Evolutionary conservation across 179 eudicot genomes (phyloP).

Genomic region (Heliamphora pulchella): DNA sequence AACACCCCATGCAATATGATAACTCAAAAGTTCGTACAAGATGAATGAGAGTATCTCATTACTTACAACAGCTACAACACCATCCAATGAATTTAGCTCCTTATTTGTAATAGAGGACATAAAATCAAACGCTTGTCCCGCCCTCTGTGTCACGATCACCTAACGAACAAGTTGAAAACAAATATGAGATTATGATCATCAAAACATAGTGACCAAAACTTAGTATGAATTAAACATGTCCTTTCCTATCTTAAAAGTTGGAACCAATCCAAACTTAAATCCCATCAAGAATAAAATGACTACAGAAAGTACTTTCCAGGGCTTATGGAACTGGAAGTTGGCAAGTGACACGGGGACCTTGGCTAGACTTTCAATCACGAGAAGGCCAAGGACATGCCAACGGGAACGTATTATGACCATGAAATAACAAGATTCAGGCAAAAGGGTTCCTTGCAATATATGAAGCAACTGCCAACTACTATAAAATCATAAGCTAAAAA

Average conservation of each 20-base stretch:
- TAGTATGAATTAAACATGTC: background rate
- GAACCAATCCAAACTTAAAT: background rate
- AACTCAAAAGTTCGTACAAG: slow-evolving; percentile 11
- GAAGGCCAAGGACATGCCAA: background rate
- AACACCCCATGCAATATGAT: background rate
- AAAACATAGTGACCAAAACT: background rate
- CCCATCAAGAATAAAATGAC: background rate
- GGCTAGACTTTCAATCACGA: background rate
- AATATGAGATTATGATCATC: background rate
- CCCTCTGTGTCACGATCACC: slow-evolving; percentile 87
- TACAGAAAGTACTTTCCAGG: background rate
- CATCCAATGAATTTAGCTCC: slow-evolving; percentile 73
- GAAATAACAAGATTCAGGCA: background rate
- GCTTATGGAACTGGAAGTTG: too few relatives aligned
- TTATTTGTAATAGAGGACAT: slow-evolving; percentile 61
- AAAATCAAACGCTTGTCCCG: slow-evolving; percentile 75
- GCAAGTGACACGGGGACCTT: background rate
- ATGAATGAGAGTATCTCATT: slow-evolving; percentile 1
- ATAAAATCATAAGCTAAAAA: background rate
- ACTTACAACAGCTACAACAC: slow-evolving; percentile 94
- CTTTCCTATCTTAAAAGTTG: background rate
- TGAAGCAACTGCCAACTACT: slow-evolving; percentile 7
- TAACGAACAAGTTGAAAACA: slow-evolving; percentile 22
- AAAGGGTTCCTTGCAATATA: background rate
- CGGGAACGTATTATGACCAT: background rate